Base-by-base conservation (phyloP, 1,139 yeast species). In the Wickerhamiella pararugosa region DNA sequence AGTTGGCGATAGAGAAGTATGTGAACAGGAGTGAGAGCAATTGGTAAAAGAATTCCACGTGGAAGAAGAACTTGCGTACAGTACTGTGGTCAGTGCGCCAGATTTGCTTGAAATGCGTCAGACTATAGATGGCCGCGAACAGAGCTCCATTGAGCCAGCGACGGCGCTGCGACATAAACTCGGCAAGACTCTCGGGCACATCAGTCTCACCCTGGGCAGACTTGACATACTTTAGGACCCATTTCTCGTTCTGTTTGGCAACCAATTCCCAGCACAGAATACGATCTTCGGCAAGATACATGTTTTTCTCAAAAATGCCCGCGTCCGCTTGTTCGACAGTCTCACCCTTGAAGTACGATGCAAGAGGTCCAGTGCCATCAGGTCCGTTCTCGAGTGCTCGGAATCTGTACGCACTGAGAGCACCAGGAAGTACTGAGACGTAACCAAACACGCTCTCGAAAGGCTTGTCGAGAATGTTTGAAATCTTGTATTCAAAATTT, bases 121-220 rank as follows among this genome's bases (percentile, higher is more conserved):
- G 83, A 0, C 96, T 78, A 57, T 80, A 90, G 45, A 90, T 65
- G 1, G 97, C 97, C 2, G 98, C 97, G 64, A 90, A 90, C 56
- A 87, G 76, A 0, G 98, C 95, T 64, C 98, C 98, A 60, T 90
- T 90, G 43, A 90, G 74, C 98, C 98, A 90, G 65, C 98, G 76
- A 65, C 98, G 75, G 66, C 98, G 76, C 63, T 90, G 98, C 10
- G 94, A 77, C 46, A 90, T 76, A 57, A 90, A 87, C 59, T 90
- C 98, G 0, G 97, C 74, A 37, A 87, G 69, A 5, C 76, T 68
- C 57, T 87, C 96, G 3, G 98, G 98, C 39, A 90, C 96, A 70
- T 90, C 98, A 0, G 98, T 90, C 58, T 87, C 97, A 52, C 97
- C 98, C 27, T 82, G 79, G 1, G 97, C 96, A 61, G 76, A 82